Percentiles rank a stretch among this genome's conserved stretches.
Evolutionary conservation across 1,284 basidiomycete genomes (phyloP).

Genomic region (Pisolithus thermaeus): DNA sequence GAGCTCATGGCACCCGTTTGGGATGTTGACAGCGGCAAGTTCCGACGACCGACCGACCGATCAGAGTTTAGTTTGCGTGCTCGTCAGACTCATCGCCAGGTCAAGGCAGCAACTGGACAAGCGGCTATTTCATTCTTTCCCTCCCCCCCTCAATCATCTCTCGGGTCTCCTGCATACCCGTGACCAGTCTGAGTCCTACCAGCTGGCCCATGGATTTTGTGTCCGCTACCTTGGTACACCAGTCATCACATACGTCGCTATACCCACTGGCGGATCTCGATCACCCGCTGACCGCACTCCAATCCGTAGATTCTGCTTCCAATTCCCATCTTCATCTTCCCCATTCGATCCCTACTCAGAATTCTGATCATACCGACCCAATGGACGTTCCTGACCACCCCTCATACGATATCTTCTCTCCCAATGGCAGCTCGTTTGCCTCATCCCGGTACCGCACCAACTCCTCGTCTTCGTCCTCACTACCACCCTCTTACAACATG

Average conservation of each 20-base stretch:
- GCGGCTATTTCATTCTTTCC: slow-evolving; percentile 10
- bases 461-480: slow-evolving; percentile 60
- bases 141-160: slow-evolving; percentile 16
- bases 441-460: slow-evolving; percentile 60
- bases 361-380: slow-evolving; percentile 37
- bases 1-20: not conserved
- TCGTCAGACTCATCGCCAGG: slow-evolving; percentile 5
- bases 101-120: slow-evolving; percentile 11
- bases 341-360: slow-evolving; percentile 31
- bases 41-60: slow-evolving; percentile 46
- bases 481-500: slow-evolving; percentile 47
- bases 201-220: slow-evolving; percentile 54
- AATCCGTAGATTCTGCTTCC: slow-evolving; percentile 27
- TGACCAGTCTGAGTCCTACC: slow-evolving; percentile 33
- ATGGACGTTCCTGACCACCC: slow-evolving; percentile 46
- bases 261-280: slow-evolving; percentile 50
- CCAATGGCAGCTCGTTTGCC: slow-evolving; percentile 41
- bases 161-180: slow-evolving; percentile 26
- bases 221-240: slow-evolving; percentile 26
- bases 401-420: slow-evolving; percentile 58
- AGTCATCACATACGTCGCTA: slow-evolving; percentile 36
- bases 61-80: slow-evolving; percentile 35
- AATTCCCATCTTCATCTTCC: slow-evolving; percentile 30
- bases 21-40: slow-evolving; percentile 33
- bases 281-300: slow-evolving; percentile 38